Conservation (phyloP, 495 filamentous ascomycete species). For the Penicillium turbatum region DNA sequence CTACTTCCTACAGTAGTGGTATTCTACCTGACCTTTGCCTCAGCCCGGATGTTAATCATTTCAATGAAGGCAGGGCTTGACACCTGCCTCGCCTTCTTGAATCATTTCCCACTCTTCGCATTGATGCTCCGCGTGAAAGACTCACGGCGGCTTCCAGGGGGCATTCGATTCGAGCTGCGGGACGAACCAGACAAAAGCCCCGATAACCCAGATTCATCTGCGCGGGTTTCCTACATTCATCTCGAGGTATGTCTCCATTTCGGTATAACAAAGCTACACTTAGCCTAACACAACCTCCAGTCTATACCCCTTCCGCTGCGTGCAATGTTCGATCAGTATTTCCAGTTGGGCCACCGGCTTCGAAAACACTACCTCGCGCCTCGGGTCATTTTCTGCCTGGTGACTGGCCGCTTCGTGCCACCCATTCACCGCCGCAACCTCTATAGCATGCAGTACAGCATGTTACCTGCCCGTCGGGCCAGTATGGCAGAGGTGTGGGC, state of each 20-base stretch:
- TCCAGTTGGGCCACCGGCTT: slow-evolving; percentile 86
- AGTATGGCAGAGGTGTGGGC: slow-evolving; percentile 83
- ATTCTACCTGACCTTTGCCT: slow-evolving; percentile 95
- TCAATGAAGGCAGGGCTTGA: slow-evolving; percentile 84
- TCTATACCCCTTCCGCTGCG: slow-evolving; percentile 85
- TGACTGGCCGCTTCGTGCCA: slow-evolving; percentile 84
- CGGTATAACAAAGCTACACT: background rate
- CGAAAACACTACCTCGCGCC: slow-evolving; percentile 93
- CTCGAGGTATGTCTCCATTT: slow-evolving; percentile 56
- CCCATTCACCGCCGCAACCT: slow-evolving; percentile 91
- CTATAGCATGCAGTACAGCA: slow-evolving; percentile 97
- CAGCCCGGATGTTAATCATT: slow-evolving; percentile 91
- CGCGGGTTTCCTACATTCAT: slow-evolving; percentile 69
- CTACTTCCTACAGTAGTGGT: slow-evolving; percentile 90
- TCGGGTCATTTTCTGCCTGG: slow-evolving; percentile 76
- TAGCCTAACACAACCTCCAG: slow-evolving; percentile 38
- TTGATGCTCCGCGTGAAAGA: slow-evolving; percentile 96
- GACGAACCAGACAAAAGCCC: slow-evolving; percentile 41
- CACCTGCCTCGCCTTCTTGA: slow-evolving; percentile 86
- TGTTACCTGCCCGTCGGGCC: slow-evolving; percentile 80
- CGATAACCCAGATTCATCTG: slow-evolving; percentile 13
- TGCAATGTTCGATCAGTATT: slow-evolving; percentile 95
- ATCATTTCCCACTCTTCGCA: slow-evolving; percentile 97
- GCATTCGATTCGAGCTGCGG: slow-evolving; percentile 85
- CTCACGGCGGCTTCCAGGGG: slow-evolving; percentile 83